Base-by-base conservation (phyloP, 2,329 filamentous ascomycete species). In the Colletotrichum sp. region DNA sequence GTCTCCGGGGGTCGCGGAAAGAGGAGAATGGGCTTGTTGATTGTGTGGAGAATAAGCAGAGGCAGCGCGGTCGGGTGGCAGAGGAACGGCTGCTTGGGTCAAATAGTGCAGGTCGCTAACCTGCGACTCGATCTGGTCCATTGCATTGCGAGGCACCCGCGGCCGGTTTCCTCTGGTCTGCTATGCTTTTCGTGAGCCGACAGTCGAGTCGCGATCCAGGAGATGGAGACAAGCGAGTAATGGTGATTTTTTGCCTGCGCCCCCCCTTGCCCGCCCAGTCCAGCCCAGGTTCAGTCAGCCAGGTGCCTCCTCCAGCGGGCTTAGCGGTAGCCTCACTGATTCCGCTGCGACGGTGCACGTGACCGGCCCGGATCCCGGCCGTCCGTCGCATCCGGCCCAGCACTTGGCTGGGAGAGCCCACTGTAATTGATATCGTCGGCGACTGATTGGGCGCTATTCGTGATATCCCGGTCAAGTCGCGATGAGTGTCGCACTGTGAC, bases 71-170 rank as follows among this genome's bases (percentile, higher is more conserved):
- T 79, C 80, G 67, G 79, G 74, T 69, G 79, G 78, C 61, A 78
- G 72, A 65, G 77, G 79, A 75, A 84, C 81, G 73, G 82, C 82
- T 71, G 84, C 83, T 80, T 87, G 85, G 36, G 86, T 84, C 79
- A 90, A 84, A 79, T 87, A 90, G 79, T 88, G 87, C 83, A 91
- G 82, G 84, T 90, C 89, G 82, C 86, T 88, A 77, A 87, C 88
- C 83, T 90, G 89, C 73, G 85, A 87, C 80, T 90, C 88, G 79
- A 90, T 87, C 81, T 88, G 88, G 80, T 91, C 88, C 89, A 91
- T 91, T 72, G 68, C 78, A 76, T 76, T 30, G 39, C 70, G 64
- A 76, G 64, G 65, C 60, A 36, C 71, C 71, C 52, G 39, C 32
- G 70, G 73, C 39, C 48, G 52, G 67, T 55, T 65, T 66, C 34